These are phyloP conservation scores for Lachancea thermotolerans DNA, from an alignment of 805 yeast genomes.

Conservation along the genomic window DNA sequence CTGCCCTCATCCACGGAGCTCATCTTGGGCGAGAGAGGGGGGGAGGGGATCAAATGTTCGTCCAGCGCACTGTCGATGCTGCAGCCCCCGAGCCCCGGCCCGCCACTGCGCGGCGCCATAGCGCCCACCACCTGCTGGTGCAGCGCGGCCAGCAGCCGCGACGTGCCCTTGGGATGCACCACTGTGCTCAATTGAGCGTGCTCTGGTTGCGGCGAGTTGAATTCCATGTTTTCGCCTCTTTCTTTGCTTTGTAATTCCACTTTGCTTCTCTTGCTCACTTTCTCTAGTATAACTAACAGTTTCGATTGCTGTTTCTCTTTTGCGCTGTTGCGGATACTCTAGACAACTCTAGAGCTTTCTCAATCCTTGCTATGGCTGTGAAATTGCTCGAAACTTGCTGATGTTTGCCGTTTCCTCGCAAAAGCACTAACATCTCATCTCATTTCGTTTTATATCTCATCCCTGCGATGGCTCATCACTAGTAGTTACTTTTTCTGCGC, in stretches of 20 bases:
- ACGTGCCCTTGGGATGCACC: constrained; percentile 15
- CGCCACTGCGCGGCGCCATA: neutral
- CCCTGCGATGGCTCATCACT: neutral
- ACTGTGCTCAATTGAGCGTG: constrained; percentile 24
- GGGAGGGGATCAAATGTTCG: constrained; percentile 28
- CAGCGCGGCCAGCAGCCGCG: constrained; percentile 11
- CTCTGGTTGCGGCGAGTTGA: constrained; percentile 31
- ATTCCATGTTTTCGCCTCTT: constrained; percentile 17
- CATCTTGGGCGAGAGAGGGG: constrained; percentile 29
- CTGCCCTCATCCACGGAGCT: neutral
- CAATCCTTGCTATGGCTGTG: neutral
- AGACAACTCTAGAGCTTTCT: neutral
- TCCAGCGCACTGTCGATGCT: constrained; percentile 16
- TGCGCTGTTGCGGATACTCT: neutral
- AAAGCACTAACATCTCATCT: constrained; percentile 3
- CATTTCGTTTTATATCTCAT: constrained; percentile 1
- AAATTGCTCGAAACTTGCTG: neutral
- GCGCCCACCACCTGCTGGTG: constrained; percentile 14
- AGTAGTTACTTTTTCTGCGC: neutral
- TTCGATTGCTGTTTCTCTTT: neutral
- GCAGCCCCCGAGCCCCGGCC: neutral
- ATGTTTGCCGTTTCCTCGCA: neutral
- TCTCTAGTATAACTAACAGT: neutral
- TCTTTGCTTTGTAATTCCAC: neutral
- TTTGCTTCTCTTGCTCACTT: neutral